Percentiles rank a stretch among this genome's conserved stretches.
These are phyloP conservation scores for Trichosporon faecale DNA, from an alignment of 1,284 basidiomycete species.

Conservation along the genomic window DNA sequence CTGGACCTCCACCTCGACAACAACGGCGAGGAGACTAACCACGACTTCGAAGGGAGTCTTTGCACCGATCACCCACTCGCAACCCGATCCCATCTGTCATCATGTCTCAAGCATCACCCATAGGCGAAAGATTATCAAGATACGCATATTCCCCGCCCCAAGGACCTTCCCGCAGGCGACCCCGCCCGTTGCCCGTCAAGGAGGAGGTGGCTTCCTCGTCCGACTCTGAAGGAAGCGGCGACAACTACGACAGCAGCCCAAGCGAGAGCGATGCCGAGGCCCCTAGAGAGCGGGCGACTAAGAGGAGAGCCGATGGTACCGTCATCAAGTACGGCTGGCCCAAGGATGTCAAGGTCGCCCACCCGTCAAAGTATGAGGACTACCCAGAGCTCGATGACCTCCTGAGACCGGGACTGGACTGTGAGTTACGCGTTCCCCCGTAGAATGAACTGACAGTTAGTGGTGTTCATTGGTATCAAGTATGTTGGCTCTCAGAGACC, in stretches of 20 bases:
- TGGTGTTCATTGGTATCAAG: slow-evolving; percentile 68
- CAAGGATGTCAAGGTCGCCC: not conserved
- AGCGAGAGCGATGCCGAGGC: not conserved
- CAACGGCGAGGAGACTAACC: not conserved
- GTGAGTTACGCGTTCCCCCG: not conserved
- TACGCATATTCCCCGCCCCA: not conserved
- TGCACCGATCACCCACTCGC: not conserved
- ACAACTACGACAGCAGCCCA: not conserved
- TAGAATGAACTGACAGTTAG: slow-evolving; percentile 45
- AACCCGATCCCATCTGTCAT: not conserved
- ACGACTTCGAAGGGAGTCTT: not conserved
- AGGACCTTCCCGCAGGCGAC: not conserved
- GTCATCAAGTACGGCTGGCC: not conserved
- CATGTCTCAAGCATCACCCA: not conserved
- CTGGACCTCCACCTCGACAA: slow-evolving; percentile 4
- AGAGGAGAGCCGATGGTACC: not conserved
- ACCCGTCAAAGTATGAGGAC: slow-evolving; percentile 1
- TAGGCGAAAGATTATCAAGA: not conserved
- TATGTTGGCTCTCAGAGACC: slow-evolving; percentile 39
- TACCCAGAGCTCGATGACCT: slow-evolving; percentile 4
- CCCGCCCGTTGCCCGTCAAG: not conserved
- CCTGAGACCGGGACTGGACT: slow-evolving; percentile 10
- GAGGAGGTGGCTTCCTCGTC: not conserved
- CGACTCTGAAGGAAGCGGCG: not conserved
- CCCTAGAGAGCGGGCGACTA: not conserved